Conservation (phyloP, 1,139 yeast genomes). For the Pichia terricola region DNA sequence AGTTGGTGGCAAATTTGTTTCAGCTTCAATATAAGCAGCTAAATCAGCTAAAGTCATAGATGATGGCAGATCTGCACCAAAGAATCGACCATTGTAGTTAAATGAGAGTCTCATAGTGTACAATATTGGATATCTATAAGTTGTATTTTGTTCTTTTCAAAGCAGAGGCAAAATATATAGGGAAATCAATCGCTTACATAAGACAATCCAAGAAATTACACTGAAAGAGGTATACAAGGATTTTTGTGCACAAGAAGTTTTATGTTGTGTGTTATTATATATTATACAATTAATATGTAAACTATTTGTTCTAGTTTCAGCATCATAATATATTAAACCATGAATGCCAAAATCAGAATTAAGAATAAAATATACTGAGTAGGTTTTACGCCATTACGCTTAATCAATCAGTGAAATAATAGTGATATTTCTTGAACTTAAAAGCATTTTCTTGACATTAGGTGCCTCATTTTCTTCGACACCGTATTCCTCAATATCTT, state of each 20-base stretch:
- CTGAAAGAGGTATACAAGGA: too few relatives aligned
- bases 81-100: constrained; percentile 1
- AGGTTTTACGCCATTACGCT: not conserved
- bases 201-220: too few relatives aligned
- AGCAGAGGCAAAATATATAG: not conserved
- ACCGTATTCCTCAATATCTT: constrained; percentile 61
- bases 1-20: constrained; percentile 30
- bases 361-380: too few relatives aligned
- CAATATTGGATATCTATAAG: constrained; percentile 2
- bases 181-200: too few relatives aligned
- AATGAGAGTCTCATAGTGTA: constrained; percentile 7
- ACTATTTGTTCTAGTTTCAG: too few relatives aligned
- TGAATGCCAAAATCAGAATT: too few relatives aligned
- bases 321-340: too few relatives aligned
- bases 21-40: constrained; percentile 69
- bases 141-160: not conserved
- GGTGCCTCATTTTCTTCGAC: constrained; percentile 28
- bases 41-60: constrained; percentile 62
- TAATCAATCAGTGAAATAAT: constrained; percentile 52
- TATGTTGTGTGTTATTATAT: too few relatives aligned
- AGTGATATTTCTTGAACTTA: constrained; percentile 83
- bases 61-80: constrained; percentile 29
- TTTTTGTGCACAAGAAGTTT: too few relatives aligned
- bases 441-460: constrained; percentile 42
- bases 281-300: too few relatives aligned